These are phyloP conservation scores for sorghum (Sorghum bicolor) DNA, from an alignment of 176 grass and related monocot genomes.

Conservation along the genomic window DNA sequence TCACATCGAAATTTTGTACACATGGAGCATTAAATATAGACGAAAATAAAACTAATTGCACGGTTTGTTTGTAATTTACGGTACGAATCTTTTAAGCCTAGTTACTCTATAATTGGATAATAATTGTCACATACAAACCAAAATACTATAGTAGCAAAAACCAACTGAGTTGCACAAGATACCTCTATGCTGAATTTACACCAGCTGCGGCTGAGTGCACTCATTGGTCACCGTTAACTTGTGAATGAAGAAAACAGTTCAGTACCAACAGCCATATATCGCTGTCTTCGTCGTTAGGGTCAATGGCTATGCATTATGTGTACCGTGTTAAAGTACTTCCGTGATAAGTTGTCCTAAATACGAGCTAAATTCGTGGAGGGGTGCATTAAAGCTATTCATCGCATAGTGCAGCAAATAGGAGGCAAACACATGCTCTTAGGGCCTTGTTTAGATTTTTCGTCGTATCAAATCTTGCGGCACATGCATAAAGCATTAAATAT, in stretches of 20 bases:
- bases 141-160: no score
- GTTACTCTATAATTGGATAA: no score
- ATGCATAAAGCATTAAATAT: no score
- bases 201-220: background rate
- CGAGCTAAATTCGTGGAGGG: background rate
- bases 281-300: background rate
- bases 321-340: background rate
- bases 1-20: no score
- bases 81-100: no score
- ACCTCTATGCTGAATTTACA: background rate
- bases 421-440: no score
- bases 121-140: no score
- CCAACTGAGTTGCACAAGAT: background rate
- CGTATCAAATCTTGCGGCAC: no score
- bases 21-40: no score
- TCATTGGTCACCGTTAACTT: constrained; percentile 3
- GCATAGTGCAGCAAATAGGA: background rate
- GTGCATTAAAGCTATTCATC: background rate
- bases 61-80: no score
- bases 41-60: no score
- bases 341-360: background rate
- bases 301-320: background rate
- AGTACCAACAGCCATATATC: background rate
- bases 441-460: no score
- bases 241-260: background rate